Evolutionary conservation across 345 rosid genomes (phyloP).

Genomic region (Psidium guajava): DNA sequence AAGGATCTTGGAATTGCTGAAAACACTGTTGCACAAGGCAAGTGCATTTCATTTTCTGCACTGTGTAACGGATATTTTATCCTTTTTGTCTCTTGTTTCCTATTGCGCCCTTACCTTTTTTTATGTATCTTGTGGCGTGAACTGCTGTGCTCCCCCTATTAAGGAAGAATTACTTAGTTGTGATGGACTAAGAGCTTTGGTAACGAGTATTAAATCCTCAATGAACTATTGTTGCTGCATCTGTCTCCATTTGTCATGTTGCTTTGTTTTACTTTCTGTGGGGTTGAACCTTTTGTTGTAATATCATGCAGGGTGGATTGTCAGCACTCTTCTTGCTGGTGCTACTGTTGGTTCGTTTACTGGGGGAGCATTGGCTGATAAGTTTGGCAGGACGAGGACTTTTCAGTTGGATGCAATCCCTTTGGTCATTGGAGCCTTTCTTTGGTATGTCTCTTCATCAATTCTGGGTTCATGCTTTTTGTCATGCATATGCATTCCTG

Average conservation of each 20-base stretch:
- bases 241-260: neutral
- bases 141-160: neutral
- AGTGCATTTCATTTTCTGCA: constrained; percentile 4
- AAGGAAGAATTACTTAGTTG: neutral
- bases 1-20: constrained; percentile 91
- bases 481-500: neutral
- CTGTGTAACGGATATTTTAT: neutral
- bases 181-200: neutral
- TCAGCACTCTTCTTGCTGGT: constrained; percentile 93
- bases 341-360: constrained; percentile 95
- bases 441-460: constrained; percentile 36
- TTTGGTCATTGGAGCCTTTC: constrained; percentile 72
- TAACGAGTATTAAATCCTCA: neutral
- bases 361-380: constrained; percentile 90
- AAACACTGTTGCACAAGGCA: constrained; percentile 85
- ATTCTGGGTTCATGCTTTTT: neutral
- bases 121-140: neutral
- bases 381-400: constrained; percentile 88
- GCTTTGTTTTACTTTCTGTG: neutral
- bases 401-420: constrained; percentile 95
- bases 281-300: neutral
- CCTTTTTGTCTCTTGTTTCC: neutral
- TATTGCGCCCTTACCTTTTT: neutral
- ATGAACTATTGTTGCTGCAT: neutral
- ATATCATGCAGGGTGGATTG: constrained; percentile 77